These are phyloP conservation scores for Ogataea thermomethanolica DNA, from an alignment of 805 yeast species.

Conservation along the genomic window DNA sequence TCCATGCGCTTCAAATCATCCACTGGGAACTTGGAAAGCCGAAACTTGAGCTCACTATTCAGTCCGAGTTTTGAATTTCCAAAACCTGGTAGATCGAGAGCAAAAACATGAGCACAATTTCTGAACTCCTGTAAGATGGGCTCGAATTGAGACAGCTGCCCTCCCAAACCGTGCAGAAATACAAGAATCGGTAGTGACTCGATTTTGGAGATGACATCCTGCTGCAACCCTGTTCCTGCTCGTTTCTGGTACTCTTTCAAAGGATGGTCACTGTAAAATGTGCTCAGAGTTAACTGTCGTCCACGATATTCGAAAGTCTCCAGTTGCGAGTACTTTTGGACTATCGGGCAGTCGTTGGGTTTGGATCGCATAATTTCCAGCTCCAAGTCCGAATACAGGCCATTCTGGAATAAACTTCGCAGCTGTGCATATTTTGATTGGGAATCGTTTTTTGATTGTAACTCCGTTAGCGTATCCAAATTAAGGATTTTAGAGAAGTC, in stretches of 20 bases:
- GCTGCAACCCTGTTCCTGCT: constrained; percentile 14
- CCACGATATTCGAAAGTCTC: constrained; percentile 35
- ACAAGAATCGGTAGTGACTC: constrained; percentile 56
- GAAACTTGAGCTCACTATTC: constrained; percentile 9
- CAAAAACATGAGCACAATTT: constrained; percentile 58
- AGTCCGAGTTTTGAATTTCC: constrained; percentile 48
- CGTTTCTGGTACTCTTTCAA: constrained; percentile 35
- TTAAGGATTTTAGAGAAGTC: constrained; percentile 2
- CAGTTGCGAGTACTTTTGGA: constrained; percentile 45
- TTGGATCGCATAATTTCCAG: constrained; percentile 38
- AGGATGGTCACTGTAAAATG: constrained; percentile 51
- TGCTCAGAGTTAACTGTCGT: constrained; percentile 37
- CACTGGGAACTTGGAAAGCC: constrained; percentile 23
- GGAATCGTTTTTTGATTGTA: constrained; percentile 20
- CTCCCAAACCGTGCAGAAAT: constrained; percentile 87
- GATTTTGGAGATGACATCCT: constrained; percentile 34
- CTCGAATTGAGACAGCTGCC: constrained; percentile 83
- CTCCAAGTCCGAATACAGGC: constrained; percentile 38
- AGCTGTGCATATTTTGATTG: constrained; percentile 5
- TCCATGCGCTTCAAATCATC: constrained; percentile 13
- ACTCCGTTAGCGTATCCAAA: constrained; percentile 14
- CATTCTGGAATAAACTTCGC: constrained; percentile 15
- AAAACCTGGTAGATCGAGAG: constrained; percentile 86
- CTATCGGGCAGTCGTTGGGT: constrained; percentile 54
- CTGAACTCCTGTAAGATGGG: constrained; percentile 61